Percentiles rank a stretch among this genome's conserved stretches.
phyloP scores from a whole-genome alignment of 2,329 filamentous ascomycete species.

The Exophiala lecanii-corni region DNA sequence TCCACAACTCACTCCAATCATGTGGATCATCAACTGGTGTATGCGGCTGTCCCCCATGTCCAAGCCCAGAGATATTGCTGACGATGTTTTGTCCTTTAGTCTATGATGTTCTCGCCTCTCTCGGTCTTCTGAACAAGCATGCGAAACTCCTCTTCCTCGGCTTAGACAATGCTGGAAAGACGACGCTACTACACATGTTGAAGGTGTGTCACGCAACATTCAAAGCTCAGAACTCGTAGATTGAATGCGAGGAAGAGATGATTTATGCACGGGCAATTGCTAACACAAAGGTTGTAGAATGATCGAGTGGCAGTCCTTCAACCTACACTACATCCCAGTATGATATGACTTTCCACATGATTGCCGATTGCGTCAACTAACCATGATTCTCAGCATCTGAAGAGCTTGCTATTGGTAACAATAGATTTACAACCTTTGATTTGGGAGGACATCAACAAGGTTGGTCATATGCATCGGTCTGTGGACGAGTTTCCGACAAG shows the following conservation, averaged over 20 bases:
- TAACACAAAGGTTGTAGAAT: too few species aligned
- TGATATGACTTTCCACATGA: conserved; percentile 33
- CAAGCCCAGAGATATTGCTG: too few species aligned
- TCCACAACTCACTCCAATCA: conserved; percentile 34
- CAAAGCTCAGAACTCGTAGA: too few species aligned
- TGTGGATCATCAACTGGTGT: conserved; percentile 98
- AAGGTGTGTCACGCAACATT: conserved; percentile 71
- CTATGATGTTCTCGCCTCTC: conserved; percentile 81
- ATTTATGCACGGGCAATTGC: too few species aligned
- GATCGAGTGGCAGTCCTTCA: conserved; percentile 87
- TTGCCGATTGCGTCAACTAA: not conserved
- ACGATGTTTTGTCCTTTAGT: conserved; percentile 52
- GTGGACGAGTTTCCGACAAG: not conserved
- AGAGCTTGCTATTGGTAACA: conserved; percentile 87
- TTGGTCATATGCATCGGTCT: conserved; percentile 38
- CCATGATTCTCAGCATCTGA: conserved; percentile 62
- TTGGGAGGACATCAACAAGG: conserved; percentile 90
- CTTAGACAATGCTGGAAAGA: conserved; percentile 92
- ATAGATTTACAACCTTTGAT: conserved; percentile 92
- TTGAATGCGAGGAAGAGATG: conserved; percentile 4
- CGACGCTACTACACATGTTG: conserved; percentile 88
- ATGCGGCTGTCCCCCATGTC: conserved; percentile 41
- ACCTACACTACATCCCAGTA: conserved; percentile 87
- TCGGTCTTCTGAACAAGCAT: conserved; percentile 91
- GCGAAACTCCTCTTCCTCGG: conserved; percentile 92